Evolutionary conservation across 176 grass and related monocot species (phyloP), one percentile per base, ranked within the genome.

Genomic region (Juncus inflexus): DNA sequence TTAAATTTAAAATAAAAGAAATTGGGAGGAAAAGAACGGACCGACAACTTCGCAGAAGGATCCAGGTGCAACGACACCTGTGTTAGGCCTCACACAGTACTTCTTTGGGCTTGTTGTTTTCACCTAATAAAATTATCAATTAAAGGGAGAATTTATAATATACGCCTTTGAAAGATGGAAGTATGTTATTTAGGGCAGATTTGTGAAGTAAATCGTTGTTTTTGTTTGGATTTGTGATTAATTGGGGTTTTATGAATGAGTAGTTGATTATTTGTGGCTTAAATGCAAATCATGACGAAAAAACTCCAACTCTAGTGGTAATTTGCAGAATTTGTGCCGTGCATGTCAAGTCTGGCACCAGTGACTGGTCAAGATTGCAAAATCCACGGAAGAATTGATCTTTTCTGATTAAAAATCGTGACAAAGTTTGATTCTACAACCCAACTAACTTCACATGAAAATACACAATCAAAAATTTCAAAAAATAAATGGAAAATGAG

Each of bases 41-140:
- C 78, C 69, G 28, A 74, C 14, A 12, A 74, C 70, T 74, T 74
- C 69, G 10, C 78, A 74, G 14, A 69, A 66, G 70, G 78, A 80
- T 74, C 70, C 47, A 9, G 78, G 70, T 54, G 50, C 45, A 8
- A 80, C 63, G 55, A 67, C 59, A 1, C 78, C 78, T 11, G 62
- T 59, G 19, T 80, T 80, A 13, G 78, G 78, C 52, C 69, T 74
- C 11, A 80, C 78, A 67, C 78, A 80, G 53, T 80, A 80, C 38
- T 73, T 80, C 67, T 80, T 73, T 7, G 77, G 77, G 40, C 60
- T 80, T 47, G 67, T 80, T 36, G 78, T 74, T 53, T 67, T 80
- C 13, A 80, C 62, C 78, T 80, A 54, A 55, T 47, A 7, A 71
- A 42, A 60, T 51, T 8, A 11, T 51, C 15, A 54, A 52, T 47